Conservation (phyloP, 2,329 filamentous ascomycete genomes). For the Penicillium decumbens region DNA sequence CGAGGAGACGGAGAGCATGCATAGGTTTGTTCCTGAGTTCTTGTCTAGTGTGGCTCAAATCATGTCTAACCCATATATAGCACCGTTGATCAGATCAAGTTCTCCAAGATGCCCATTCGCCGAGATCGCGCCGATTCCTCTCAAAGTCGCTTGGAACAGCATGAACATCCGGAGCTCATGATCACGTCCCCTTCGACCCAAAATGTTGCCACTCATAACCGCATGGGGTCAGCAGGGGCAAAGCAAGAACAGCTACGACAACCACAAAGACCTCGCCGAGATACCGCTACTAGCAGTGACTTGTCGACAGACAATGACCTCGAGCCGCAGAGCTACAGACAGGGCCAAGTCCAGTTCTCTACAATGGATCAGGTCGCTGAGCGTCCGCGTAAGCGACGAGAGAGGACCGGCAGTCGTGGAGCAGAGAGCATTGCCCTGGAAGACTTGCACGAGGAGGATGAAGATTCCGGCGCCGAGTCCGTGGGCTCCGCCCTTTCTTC, state of each 20-base stretch:
- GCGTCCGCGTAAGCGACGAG: conserved; percentile 26
- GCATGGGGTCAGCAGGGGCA: conserved; percentile 54
- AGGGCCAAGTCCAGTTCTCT: conserved; percentile 50
- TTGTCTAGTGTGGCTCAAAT: background rate
- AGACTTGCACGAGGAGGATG: conserved; percentile 39
- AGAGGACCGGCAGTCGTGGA: conserved; percentile 26
- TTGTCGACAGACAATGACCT: conserved; percentile 62
- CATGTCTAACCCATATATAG: conserved; percentile 37
- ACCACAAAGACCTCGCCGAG: conserved; percentile 51
- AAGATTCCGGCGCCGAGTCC: conserved; percentile 48
- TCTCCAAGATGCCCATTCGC: conserved; percentile 89
- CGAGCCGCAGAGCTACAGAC: conserved; percentile 51
- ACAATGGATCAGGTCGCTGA: conserved; percentile 35
- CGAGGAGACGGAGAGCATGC: conserved; percentile 51
- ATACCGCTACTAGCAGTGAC: conserved; percentile 63
- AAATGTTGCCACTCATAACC: conserved; percentile 44
- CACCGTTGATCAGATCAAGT: conserved; percentile 85
- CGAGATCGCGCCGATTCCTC: conserved; percentile 76
- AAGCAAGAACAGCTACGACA: conserved; percentile 46
- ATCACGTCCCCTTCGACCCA: conserved; percentile 54
- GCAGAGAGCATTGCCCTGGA: conserved; percentile 30
- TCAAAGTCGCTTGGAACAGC: conserved; percentile 59
- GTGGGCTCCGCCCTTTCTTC: conserved; percentile 49
- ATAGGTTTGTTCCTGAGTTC: conserved; percentile 27
- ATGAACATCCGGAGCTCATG: conserved; percentile 47